phyloP scores from a whole-genome alignment of 345 rosid species.

The Euphorbia pulcherrima region DNA sequence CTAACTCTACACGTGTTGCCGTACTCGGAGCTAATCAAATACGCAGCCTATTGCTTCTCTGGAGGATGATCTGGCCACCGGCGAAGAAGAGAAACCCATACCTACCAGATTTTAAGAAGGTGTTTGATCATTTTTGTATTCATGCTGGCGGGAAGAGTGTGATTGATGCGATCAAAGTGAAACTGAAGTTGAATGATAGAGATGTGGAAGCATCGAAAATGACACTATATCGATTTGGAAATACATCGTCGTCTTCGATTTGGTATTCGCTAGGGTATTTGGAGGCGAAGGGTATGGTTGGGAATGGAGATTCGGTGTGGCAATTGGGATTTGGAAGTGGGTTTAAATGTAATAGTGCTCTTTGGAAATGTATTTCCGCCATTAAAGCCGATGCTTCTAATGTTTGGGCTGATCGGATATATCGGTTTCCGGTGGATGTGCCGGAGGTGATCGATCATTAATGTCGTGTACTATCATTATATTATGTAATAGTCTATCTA shows the following conservation, averaged over 20 bases:
- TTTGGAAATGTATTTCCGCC: conserved; percentile 64
- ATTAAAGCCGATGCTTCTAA: conserved; percentile 8
- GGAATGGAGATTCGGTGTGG: conserved; percentile 66
- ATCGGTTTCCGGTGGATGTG: conserved; percentile 16
- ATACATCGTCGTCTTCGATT: conserved; percentile 82
- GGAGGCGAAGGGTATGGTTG: conserved; percentile 78
- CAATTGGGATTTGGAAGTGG: conserved; percentile 92
- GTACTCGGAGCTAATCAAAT: conserved; percentile 11
- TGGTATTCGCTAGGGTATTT: conserved; percentile 77
- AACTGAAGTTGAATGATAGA: conserved; percentile 56
- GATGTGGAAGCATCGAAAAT: conserved; percentile 86
- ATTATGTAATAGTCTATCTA: too few relatives aligned
- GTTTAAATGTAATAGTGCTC: conserved; percentile 85
- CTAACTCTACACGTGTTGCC: conserved; percentile 12
- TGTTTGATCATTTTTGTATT: conserved; percentile 88
- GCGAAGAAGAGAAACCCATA: conserved; percentile 33
- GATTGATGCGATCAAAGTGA: conserved; percentile 73
- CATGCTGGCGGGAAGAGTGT: conserved; percentile 94
- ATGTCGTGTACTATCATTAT: too few relatives aligned
- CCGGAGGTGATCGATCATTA: conserved; percentile 14
- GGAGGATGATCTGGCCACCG: background rate
- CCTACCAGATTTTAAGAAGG: conserved; percentile 79
- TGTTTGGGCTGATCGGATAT: conserved; percentile 11
- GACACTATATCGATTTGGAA: conserved; percentile 78
- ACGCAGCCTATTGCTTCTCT: background rate